Evolutionary conservation across 768 basidiomycete genomes (phyloP).

Genomic region (Paxillus rubicundulus): DNA sequence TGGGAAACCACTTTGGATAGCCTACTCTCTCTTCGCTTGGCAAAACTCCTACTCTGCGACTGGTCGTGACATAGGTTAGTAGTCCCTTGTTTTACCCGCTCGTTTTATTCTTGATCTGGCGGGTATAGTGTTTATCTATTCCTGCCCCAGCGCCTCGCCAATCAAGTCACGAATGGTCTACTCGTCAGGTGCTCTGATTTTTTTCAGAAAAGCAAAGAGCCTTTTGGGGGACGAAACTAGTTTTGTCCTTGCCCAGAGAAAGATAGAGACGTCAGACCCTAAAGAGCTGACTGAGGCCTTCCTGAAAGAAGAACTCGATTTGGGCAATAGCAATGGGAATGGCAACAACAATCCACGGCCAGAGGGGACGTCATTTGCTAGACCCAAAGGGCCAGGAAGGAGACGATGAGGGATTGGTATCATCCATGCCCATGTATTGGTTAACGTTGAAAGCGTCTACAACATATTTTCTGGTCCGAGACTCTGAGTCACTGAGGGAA

Average conservation of each 20-base stretch:
- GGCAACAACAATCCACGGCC: slow-evolving; percentile 9
- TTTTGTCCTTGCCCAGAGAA: slow-evolving; percentile 48
- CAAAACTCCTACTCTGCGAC: slow-evolving; percentile 41
- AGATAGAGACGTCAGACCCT: slow-evolving; percentile 83
- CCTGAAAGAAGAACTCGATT: slow-evolving; percentile 57
- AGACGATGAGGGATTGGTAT: slow-evolving; percentile 33
- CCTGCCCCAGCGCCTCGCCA: slow-evolving; percentile 78
- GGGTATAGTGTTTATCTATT: slow-evolving; percentile 82
- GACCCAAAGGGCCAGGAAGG: slow-evolving; percentile 67
- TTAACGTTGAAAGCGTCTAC: neutral
- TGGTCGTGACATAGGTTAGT: slow-evolving; percentile 60
- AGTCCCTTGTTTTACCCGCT: neutral
- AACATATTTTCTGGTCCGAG: too few species aligned
- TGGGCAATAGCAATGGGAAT: slow-evolving; percentile 14
- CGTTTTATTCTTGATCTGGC: slow-evolving; percentile 2
- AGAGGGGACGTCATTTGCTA: slow-evolving; percentile 52
- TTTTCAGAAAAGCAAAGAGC: slow-evolving; percentile 55
- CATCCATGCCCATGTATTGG: neutral
- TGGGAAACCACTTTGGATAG: slow-evolving; percentile 15
- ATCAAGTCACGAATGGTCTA: slow-evolving; percentile 90
- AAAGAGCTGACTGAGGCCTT: slow-evolving; percentile 64
- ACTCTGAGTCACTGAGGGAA: too few species aligned
- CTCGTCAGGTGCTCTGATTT: slow-evolving; percentile 61
- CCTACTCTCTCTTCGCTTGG: slow-evolving; percentile 70
- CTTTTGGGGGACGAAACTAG: slow-evolving; percentile 45